These are phyloP conservation scores for Phialophora verrucosa DNA, from an alignment of 2,329 filamentous ascomycete species.

Conservation along the genomic window DNA sequence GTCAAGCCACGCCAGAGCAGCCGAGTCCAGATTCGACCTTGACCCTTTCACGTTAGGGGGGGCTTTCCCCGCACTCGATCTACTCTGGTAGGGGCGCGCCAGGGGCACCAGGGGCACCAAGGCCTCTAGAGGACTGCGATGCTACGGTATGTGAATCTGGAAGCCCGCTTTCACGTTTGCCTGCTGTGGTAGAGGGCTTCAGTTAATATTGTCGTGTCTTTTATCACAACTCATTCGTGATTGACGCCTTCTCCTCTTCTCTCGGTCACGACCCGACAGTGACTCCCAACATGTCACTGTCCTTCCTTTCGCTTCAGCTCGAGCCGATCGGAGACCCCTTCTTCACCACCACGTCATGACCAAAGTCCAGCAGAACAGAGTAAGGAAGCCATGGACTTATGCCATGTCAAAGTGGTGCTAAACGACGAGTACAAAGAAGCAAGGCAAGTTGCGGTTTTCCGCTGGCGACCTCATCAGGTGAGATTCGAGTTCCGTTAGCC, in stretches of 20 bases:
- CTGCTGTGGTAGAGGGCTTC: too few species aligned
- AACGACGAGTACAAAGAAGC: neutral
- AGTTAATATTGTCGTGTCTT: too few species aligned
- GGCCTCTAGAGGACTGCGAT: neutral
- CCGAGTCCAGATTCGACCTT: constrained; percentile 2
- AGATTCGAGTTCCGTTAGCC: neutral
- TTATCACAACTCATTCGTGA: too few species aligned
- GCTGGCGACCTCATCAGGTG: constrained; percentile 11
- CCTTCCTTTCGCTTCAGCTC: too few species aligned
- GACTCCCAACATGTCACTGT: too few species aligned
- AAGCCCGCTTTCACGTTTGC: neutral
- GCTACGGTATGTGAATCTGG: neutral
- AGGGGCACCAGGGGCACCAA: neutral
- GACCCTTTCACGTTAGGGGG: neutral
- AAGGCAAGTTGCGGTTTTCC: neutral
- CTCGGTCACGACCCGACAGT: too few species aligned
- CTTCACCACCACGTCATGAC: neutral
- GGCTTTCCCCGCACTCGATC: constrained; percentile 6
- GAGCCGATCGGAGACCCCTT: too few species aligned
- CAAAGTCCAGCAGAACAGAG: neutral
- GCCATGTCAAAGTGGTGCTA: neutral
- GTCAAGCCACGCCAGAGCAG: constrained; percentile 11
- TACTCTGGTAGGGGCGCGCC: neutral
- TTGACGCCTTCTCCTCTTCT: too few species aligned
- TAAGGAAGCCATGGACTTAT: neutral